Evolutionary conservation across 2,329 filamentous ascomycete species (phyloP), one percentile per base, ranked within the genome.

Genomic region (Ascochyta lentis): DNA sequence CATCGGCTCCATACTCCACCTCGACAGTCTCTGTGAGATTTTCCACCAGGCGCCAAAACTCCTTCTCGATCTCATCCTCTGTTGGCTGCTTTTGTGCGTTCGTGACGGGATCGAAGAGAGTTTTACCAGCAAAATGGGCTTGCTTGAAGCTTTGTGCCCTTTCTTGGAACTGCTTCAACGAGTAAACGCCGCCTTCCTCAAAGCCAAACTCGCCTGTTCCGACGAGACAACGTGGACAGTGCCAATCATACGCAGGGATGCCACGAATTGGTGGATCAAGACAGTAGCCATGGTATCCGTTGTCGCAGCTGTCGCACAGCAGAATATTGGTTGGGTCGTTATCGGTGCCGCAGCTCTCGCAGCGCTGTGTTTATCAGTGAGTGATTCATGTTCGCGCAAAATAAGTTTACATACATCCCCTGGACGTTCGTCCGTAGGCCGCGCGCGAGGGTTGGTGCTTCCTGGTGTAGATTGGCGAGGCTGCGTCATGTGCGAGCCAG

Each of bases 201-300:
- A 99, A 99, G 0, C 95, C 95, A 68, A 96, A 99, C 63, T 98
- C 92, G 35, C 94, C 93, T 53, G 96, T 96, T 42, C 95, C 95
- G 23, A 99, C 95, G 24, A 99, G 84, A 73, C 95, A 99, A 69
- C 92, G 87, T 0, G 95, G 90, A 65, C 95, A 99, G 72, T 98
- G 94, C 95, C 95, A 99, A 70, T 98, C 95, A 49, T 87, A 84
- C 23, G 95, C 90, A 0, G 92, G 92, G 61, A 89, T 86, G 8
- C 84, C 80, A 65, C 89, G 89, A 39, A 96, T 79, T 2, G 90
- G 91, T 31, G 93, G 94, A 62, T 99, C 95, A 19, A 98, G 84
- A 69, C 95, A 99, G 56, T 87, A 83, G 66, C 89, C 90, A 72
- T 99, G 95, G 69, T 89, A 98, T 3, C 90, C 89, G 68, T 90